Evolutionary conservation across 352 stramenopile genomes (phyloP).

Genomic region (Phytophthora lateralis): DNA sequence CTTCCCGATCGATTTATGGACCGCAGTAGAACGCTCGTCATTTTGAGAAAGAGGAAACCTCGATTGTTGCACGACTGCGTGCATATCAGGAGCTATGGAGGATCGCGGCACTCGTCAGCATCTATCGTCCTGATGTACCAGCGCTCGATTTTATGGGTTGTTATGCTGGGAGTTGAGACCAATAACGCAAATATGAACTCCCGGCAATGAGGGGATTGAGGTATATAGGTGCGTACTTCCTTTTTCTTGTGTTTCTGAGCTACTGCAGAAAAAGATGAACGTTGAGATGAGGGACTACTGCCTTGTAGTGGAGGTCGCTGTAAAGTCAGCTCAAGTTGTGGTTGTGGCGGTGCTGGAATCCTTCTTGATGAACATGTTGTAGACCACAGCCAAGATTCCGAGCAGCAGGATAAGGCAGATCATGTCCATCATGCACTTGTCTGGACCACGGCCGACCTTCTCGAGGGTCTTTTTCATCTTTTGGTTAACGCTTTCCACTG

Average conservation of each 20-base stretch:
- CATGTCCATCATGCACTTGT: conserved; percentile 92
- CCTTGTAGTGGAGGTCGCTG: neutral
- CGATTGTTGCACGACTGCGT: neutral
- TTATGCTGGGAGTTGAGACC: neutral
- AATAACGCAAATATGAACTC: conserved; percentile 35
- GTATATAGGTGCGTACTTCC: conserved; percentile 37
- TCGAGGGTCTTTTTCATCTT: conserved; percentile 88
- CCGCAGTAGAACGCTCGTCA: conserved; percentile 41
- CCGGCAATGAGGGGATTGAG: conserved; percentile 18
- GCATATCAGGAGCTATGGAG: neutral
- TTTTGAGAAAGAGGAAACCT: neutral
- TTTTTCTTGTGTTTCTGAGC: conserved; percentile 22
- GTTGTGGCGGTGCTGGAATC: conserved; percentile 28
- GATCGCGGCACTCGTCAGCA: neutral
- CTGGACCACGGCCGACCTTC: conserved; percentile 69
- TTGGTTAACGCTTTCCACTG: conserved; percentile 84
- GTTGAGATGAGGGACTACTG: conserved; percentile 9
- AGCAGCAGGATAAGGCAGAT: conserved; percentile 89
- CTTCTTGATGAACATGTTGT: conserved; percentile 92
- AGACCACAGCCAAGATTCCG: conserved; percentile 81
- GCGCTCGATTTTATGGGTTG: neutral
- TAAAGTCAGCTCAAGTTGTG: conserved; percentile 29
- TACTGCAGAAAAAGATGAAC: conserved; percentile 25
- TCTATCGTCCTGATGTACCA: neutral
- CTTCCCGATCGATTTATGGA: conserved; percentile 75